phyloP scores from a whole-genome alignment of 1,139 yeast species.

The Candida freyschussii region DNA sequence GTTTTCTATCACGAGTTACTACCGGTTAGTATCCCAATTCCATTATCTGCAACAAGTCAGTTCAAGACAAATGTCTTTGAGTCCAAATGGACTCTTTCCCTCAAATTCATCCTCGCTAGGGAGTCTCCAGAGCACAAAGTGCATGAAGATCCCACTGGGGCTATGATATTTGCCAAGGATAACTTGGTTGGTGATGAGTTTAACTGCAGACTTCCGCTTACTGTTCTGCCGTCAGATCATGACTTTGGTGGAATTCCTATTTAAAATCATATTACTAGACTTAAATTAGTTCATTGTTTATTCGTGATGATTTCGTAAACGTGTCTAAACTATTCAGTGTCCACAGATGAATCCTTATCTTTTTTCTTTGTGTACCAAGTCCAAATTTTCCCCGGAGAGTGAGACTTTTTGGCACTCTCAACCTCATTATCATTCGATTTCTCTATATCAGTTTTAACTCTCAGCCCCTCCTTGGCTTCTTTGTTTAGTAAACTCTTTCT shows the following conservation, averaged over 20 bases:
- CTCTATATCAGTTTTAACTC: constrained; percentile 5
- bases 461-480: constrained; percentile 5
- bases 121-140: constrained; percentile 9
- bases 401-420: constrained; percentile 4
- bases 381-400: constrained; percentile 19
- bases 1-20: constrained; percentile 26
- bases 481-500: constrained; percentile 11
- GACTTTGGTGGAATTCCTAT: constrained; percentile 29
- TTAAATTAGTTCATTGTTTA: too few relatives aligned
- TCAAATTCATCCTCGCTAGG: constrained; percentile 28
- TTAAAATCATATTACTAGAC: constrained; percentile 2
- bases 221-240: constrained; percentile 29
- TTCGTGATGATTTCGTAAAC: too few relatives aligned
- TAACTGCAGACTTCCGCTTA: constrained; percentile 31
- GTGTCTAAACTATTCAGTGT: too few relatives aligned
- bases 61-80: constrained; percentile 34
- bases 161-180: constrained; percentile 20
- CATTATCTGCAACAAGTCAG: constrained; percentile 32
- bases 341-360: constrained; percentile 1
- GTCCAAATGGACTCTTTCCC: constrained; percentile 30
- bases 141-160: constrained; percentile 21
- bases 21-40: constrained; percentile 27
- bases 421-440: constrained; percentile 2
- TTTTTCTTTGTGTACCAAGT: constrained; percentile 18
- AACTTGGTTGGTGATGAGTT: constrained; percentile 33